phyloP scores from a whole-genome alignment of 441 rosid species.

The Metrosideros polymorpha region DNA sequence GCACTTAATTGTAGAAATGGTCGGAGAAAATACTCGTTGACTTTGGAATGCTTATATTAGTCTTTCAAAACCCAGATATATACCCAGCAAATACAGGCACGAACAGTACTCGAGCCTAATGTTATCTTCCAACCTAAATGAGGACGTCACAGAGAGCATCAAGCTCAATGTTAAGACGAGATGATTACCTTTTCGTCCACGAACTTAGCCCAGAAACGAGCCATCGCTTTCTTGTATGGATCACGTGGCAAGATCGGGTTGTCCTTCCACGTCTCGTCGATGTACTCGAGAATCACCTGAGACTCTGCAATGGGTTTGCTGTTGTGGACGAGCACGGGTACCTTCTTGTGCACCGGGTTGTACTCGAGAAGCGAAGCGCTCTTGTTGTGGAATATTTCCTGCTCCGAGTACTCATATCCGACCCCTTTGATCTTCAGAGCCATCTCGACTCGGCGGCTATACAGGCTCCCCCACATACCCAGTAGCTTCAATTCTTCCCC shows the following conservation, averaged over 20 bases:
- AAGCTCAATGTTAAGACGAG: background rate
- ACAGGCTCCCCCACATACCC: constrained; percentile 32
- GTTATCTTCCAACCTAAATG: background rate
- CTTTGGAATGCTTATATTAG: background rate
- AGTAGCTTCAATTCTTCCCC: constrained; percentile 21
- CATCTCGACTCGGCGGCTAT: constrained; percentile 27
- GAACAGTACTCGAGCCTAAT: too few relatives aligned
- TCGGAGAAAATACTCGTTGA: background rate
- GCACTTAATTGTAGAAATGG: background rate
- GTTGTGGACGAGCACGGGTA: constrained; percentile 37
- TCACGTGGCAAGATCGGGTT: constrained; percentile 38
- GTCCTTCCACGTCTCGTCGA: constrained; percentile 43
- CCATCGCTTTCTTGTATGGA: constrained; percentile 41
- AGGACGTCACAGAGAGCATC: background rate
- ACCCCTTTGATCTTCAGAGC: constrained; percentile 31
- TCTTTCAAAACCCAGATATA: background rate
- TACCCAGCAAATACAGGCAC: too few relatives aligned
- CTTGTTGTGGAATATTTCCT: constrained; percentile 20
- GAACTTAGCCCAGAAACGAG: constrained; percentile 55
- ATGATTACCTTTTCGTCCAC: constrained; percentile 15
- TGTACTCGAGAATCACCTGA: constrained; percentile 30
- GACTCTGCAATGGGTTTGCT: constrained; percentile 32
- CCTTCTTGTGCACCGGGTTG: constrained; percentile 35
- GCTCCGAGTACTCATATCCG: constrained; percentile 31
- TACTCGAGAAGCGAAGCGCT: constrained; percentile 33